Conservation (phyloP, 805 yeast species). For the Clavispora vitiphila region DNA sequence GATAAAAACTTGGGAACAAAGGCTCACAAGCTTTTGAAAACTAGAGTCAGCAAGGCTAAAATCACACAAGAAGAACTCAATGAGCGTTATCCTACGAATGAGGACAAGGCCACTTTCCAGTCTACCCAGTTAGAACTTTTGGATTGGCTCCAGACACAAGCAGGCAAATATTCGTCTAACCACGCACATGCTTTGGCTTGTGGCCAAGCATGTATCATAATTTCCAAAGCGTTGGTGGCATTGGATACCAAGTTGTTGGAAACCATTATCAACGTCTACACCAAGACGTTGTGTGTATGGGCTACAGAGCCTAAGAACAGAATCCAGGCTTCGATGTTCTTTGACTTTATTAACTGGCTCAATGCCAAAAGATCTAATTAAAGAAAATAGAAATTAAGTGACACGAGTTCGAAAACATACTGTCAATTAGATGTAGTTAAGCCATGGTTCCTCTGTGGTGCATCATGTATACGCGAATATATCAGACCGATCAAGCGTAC, state of each 20-base stretch:
- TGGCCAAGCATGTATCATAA: slow-evolving; percentile 60
- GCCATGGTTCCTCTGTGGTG: neutral
- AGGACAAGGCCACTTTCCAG: slow-evolving; percentile 15
- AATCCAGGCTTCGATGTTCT: slow-evolving; percentile 53
- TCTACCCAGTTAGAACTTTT: slow-evolving; percentile 26
- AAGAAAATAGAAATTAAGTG: no score
- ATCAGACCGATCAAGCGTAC: slow-evolving; percentile 8
- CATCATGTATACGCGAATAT: neutral
- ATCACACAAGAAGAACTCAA: slow-evolving; percentile 19
- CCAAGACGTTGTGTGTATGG: slow-evolving; percentile 58
- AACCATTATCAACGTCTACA: slow-evolving; percentile 51
- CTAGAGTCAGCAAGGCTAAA: slow-evolving; percentile 50
- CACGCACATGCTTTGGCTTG: slow-evolving; percentile 53
- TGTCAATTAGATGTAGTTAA: no score
- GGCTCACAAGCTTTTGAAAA: slow-evolving; percentile 66
- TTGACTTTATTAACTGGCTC: slow-evolving; percentile 79
- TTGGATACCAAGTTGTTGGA: slow-evolving; percentile 35
- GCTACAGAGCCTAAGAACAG: slow-evolving; percentile 41
- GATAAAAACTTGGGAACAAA: slow-evolving; percentile 69
- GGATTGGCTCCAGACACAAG: slow-evolving; percentile 38
- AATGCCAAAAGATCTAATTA: slow-evolving; percentile 14
- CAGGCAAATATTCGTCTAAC: slow-evolving; percentile 39
- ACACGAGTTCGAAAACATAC: no score
- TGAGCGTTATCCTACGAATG: slow-evolving; percentile 11
- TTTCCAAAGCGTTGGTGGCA: slow-evolving; percentile 49